Conservation (phyloP, 1,284 basidiomycete species). For the Nidula niveotomentosa region DNA sequence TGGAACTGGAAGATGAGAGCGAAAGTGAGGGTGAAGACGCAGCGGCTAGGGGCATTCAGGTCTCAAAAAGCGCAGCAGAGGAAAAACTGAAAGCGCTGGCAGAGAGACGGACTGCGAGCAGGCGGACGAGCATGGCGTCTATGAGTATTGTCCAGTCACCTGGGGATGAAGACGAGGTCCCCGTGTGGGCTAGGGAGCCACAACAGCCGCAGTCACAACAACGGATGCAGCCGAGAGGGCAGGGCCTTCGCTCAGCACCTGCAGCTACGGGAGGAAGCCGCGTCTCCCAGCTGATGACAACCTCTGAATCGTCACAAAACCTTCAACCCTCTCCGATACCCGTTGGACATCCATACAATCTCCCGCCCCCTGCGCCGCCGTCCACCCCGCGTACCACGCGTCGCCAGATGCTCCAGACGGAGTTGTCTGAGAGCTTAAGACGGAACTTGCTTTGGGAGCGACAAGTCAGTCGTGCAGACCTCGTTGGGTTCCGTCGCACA, state of each 20-base stretch:
- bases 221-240: conserved; percentile 10
- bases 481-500: conserved; percentile 34
- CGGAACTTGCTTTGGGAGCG: conserved; percentile 87
- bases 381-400: conserved; percentile 86
- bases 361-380: conserved; percentile 66
- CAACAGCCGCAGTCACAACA: conserved; percentile 11
- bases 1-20: conserved; percentile 68
- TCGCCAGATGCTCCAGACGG: conserved; percentile 80
- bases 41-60: conserved; percentile 35
- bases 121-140: not conserved
- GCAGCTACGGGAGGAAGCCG: conserved; percentile 7
- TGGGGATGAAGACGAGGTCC: conserved; percentile 22
- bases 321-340: conserved; percentile 50
- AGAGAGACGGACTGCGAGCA: conserved; percentile 24
- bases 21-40: conserved; percentile 55
- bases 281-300: not conserved
- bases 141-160: not conserved
- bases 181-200: conserved; percentile 21
- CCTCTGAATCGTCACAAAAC: conserved; percentile 3
- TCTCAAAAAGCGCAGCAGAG: conserved; percentile 64
- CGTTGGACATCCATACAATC: conserved; percentile 70
- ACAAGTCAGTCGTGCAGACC: conserved; percentile 57
- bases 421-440: conserved; percentile 84
- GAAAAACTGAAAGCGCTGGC: conserved; percentile 57
- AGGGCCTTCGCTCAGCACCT: conserved; percentile 12